phyloP scores from a whole-genome alignment of 1,139 yeast genomes.

The Candida buenavistaensis region DNA sequence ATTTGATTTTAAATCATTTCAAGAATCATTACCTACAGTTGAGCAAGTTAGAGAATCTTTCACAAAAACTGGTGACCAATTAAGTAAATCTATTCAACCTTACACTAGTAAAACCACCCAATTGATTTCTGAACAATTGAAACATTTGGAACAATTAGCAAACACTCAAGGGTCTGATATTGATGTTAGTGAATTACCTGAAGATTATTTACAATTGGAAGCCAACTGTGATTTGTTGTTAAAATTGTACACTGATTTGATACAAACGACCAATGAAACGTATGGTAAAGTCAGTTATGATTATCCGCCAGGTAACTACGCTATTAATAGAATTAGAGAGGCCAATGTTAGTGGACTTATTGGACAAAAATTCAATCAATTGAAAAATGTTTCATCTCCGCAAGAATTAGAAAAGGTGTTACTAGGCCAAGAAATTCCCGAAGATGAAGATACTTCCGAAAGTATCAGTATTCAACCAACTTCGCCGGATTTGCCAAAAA shows the following conservation, averaged over 20 bases:
- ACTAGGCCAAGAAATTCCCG: constrained; percentile 24
- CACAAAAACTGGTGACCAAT: constrained; percentile 40
- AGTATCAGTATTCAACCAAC: constrained; percentile 32
- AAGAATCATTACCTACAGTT: constrained; percentile 44
- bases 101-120: constrained; percentile 43
- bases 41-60: constrained; percentile 41
- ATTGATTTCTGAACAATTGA: constrained; percentile 39
- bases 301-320: constrained; percentile 66
- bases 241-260: constrained; percentile 57
- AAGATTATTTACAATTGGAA: constrained; percentile 68
- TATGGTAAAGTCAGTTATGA: constrained; percentile 69
- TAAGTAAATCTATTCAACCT: constrained; percentile 44
- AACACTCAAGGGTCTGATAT: constrained; percentile 22
- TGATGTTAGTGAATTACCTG: constrained; percentile 65
- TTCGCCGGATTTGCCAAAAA: constrained; percentile 38
- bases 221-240: constrained; percentile 63
- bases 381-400: constrained; percentile 61
- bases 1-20: constrained; percentile 47
- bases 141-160: constrained; percentile 47
- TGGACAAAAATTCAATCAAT: constrained; percentile 54
- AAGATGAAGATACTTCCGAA: constrained; percentile 17
- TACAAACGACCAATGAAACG: constrained; percentile 57
- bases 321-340: constrained; percentile 47
- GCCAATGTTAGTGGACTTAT: constrained; percentile 63
- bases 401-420: constrained; percentile 61